phyloP scores from a whole-genome alignment of 2,329 filamentous ascomycete genomes.

The Ceratocystis huliohia region DNA sequence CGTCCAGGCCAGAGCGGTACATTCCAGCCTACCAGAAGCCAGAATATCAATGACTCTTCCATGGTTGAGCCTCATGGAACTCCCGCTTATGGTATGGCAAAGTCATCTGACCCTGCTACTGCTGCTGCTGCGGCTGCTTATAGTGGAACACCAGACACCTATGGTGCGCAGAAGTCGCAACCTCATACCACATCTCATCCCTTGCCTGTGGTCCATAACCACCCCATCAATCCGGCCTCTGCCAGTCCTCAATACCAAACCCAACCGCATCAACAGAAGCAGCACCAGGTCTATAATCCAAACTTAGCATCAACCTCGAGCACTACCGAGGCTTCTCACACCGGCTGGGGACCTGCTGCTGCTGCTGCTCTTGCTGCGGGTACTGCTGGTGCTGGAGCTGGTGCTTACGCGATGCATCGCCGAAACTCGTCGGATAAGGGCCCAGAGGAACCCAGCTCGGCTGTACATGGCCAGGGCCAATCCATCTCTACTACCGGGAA shows the following conservation, averaged over 20 bases:
- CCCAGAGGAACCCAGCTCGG: neutral
- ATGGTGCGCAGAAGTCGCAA: neutral
- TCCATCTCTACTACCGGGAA: neutral
- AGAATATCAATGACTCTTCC: neutral
- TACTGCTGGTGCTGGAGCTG: slow-evolving; percentile 7
- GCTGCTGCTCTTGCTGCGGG: neutral
- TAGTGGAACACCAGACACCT: neutral
- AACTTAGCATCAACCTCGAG: neutral
- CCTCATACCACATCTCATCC: slow-evolving; percentile 6
- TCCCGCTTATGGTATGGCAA: neutral
- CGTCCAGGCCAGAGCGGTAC: neutral
- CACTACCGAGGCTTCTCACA: neutral
- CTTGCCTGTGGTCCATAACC: slow-evolving; percentile 1
- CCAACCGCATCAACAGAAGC: neutral
- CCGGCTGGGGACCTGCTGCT: neutral
- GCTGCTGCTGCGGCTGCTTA: neutral
- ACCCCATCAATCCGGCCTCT: neutral
- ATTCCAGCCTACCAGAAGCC: neutral
- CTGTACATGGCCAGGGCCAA: neutral
- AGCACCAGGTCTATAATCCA: slow-evolving; percentile 5
- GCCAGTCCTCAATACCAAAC: slow-evolving; percentile 2
- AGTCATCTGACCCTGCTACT: neutral
- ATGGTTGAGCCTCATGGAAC: neutral
- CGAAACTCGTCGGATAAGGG: slow-evolving; percentile 7
- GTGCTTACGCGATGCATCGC: slow-evolving; percentile 5